Evolutionary conservation across 805 yeast species (phyloP).

Genomic region (Yarrowia sp.): DNA sequence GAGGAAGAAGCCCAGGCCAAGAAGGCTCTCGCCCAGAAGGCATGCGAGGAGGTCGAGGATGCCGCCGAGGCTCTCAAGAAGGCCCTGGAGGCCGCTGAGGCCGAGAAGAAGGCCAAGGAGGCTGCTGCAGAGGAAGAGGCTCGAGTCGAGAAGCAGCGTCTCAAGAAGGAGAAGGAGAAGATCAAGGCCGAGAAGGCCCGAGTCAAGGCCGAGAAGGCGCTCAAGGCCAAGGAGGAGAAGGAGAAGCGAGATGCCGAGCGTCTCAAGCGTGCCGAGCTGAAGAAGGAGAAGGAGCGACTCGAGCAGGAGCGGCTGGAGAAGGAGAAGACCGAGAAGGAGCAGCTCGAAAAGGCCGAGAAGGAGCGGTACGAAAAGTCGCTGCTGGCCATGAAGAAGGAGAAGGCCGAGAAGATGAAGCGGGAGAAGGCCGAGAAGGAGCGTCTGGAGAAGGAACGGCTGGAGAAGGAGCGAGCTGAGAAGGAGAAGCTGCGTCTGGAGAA

Average conservation of each 20-base stretch:
- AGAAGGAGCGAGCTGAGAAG: neutral
- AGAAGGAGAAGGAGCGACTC: neutral
- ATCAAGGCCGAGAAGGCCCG: neutral
- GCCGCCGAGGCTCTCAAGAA: neutral
- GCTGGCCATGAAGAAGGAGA: constrained; percentile 18
- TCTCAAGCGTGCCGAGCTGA: neutral
- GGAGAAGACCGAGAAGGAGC: neutral
- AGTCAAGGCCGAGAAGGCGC: neutral
- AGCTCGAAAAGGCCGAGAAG: constrained; percentile 8
- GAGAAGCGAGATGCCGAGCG: constrained; percentile 8
- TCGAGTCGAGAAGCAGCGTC: neutral
- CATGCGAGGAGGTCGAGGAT: constrained; percentile 4
- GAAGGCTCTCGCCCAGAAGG: neutral
- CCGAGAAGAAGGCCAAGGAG: constrained; percentile 13
- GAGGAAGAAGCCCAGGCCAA: constrained; percentile 14
- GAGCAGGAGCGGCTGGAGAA: constrained; percentile 1
- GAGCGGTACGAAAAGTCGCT: neutral
- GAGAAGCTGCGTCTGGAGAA: neutral
- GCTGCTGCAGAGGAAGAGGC: constrained; percentile 5
- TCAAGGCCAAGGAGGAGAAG: constrained; percentile 15
- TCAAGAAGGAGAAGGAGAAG: neutral
- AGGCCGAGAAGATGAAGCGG: neutral
- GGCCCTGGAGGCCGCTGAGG: constrained; percentile 1
- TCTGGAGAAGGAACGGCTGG: neutral
- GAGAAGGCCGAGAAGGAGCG: constrained; percentile 7